Conservation (phyloP, 2,329 filamentous ascomycete genomes). For the Colletotrichum sp. region DNA sequence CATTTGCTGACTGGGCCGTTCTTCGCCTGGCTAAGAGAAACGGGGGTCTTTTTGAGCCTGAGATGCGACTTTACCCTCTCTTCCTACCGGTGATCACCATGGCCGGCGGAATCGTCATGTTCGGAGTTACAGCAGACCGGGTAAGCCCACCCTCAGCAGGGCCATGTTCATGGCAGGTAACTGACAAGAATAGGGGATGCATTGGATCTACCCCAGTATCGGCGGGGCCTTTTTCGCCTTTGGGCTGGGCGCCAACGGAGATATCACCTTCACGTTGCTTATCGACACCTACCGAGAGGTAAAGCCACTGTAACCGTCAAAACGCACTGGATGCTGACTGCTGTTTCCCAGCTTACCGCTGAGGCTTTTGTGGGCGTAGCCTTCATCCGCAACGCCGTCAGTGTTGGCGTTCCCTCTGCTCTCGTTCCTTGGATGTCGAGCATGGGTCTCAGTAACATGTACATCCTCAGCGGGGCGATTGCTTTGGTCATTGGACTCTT, state of each 20-base stretch:
- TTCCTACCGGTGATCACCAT: conserved; percentile 30
- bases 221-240: conserved; percentile 40
- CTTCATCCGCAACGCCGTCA: conserved; percentile 35
- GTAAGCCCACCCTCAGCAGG: conserved; percentile 31
- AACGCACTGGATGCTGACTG: neutral
- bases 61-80: conserved; percentile 42
- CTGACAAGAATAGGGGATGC: conserved; percentile 32
- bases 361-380: conserved; percentile 35
- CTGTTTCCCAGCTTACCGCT: conserved; percentile 25
- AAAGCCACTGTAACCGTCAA: neutral
- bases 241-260: conserved; percentile 37
- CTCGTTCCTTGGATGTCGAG: conserved; percentile 33
- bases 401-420: conserved; percentile 31
- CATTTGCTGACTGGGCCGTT: conserved; percentile 41
- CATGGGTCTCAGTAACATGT: conserved; percentile 35
- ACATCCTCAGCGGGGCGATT: conserved; percentile 28
- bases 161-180: neutral
- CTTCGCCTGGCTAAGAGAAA: conserved; percentile 39
- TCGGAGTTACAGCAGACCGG: conserved; percentile 34
- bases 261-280: conserved; percentile 36
- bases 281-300: conserved; percentile 42
- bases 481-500: conserved; percentile 27
- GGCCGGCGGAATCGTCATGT: conserved; percentile 38
- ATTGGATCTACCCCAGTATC: conserved; percentile 42
- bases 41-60: conserved; percentile 44